Evolutionary conservation across 148 eudicot species (phyloP).

Genomic region (Simmondsia chinensis): DNA sequence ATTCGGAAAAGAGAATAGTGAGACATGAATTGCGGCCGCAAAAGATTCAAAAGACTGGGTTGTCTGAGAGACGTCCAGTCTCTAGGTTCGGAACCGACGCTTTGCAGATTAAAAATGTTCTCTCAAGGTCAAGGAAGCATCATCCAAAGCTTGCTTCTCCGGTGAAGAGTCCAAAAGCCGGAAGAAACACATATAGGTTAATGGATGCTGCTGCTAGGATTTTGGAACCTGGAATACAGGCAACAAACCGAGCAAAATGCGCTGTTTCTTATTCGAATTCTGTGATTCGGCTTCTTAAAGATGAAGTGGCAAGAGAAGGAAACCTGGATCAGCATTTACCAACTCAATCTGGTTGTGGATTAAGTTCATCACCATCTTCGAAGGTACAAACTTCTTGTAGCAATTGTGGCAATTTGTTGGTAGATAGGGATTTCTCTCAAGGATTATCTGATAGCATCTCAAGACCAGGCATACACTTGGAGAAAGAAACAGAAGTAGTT

Average conservation of each 20-base stretch:
- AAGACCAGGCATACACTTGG: conserved; percentile 19
- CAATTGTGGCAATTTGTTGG: conserved; percentile 54
- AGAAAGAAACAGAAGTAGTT: conserved; percentile 43
- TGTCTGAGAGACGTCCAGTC: conserved; percentile 42
- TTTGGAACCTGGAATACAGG: conserved; percentile 83
- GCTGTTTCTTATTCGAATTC: conserved; percentile 49
- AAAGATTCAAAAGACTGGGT: conserved; percentile 80
- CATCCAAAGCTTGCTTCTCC: conserved; percentile 54
- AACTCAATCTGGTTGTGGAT: conserved; percentile 9
- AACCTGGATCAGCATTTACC: conserved; percentile 9
- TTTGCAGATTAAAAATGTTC: conserved; percentile 55
- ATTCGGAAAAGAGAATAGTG: conserved; percentile 31
- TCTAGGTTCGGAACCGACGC: conserved; percentile 68
- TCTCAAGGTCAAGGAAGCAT: conserved; percentile 67
- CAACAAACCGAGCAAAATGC: conserved; percentile 43
- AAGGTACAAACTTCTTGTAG: conserved; percentile 39
- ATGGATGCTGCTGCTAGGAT: conserved; percentile 85
- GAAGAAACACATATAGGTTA: conserved; percentile 38
- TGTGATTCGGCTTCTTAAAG: conserved; percentile 6
- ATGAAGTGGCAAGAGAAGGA: conserved; percentile 24
- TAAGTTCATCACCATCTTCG: conserved; percentile 3
- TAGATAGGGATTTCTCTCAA: conserved; percentile 19
- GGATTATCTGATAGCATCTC: conserved; percentile 20
- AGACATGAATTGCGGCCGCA: conserved; percentile 55
- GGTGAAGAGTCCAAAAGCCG: conserved; percentile 64